A percentile compares a stretch with the other conserved stretches of the same genome.
Conservation (phyloP, 192 early-diverging fungal genomes). For the Podila horticola region DNA sequence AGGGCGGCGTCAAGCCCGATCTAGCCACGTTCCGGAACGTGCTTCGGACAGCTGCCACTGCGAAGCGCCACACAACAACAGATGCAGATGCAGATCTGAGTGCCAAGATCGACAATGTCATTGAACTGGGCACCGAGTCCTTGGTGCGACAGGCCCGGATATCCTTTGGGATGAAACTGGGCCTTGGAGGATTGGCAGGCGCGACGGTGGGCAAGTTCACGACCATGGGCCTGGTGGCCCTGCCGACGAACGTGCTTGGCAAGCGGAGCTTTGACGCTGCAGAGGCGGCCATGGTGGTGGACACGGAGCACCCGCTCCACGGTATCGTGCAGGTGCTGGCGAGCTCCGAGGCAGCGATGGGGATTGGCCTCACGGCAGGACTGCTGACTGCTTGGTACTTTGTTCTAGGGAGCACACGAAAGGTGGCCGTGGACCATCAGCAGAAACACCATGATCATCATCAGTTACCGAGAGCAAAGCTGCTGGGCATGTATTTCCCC, state of each 20-base stretch:
- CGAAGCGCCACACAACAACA: neutral
- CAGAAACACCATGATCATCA: slow-evolving; percentile 1
- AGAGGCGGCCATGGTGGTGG: neutral
- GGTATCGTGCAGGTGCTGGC: slow-evolving; percentile 27
- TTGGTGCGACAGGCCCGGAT: slow-evolving; percentile 20
- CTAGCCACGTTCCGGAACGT: slow-evolving; percentile 33
- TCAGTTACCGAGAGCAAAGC: slow-evolving; percentile 22
- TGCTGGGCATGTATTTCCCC: slow-evolving; percentile 43
- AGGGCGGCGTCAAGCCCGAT: slow-evolving; percentile 41
- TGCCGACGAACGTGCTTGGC: slow-evolving; percentile 6
- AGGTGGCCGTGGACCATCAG: neutral
- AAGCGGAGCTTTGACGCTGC: neutral
- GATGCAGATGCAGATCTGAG: neutral
- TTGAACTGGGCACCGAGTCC: slow-evolving; percentile 16
- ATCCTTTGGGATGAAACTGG: slow-evolving; percentile 29
- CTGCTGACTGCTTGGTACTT: slow-evolving; percentile 31
- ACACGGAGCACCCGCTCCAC: slow-evolving; percentile 2
- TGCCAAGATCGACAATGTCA: slow-evolving; percentile 2
- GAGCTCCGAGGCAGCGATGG: slow-evolving; percentile 29
- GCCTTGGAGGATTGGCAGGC: slow-evolving; percentile 27
- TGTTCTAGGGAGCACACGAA: slow-evolving; percentile 26
- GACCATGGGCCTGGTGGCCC: slow-evolving; percentile 32
- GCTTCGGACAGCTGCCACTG: slow-evolving; percentile 10
- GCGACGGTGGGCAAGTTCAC: slow-evolving; percentile 40
- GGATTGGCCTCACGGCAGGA: slow-evolving; percentile 29